These are phyloP conservation scores for Endocalyx cinctus DNA, from an alignment of 2,329 filamentous ascomycete genomes.

Conservation along the genomic window DNA sequence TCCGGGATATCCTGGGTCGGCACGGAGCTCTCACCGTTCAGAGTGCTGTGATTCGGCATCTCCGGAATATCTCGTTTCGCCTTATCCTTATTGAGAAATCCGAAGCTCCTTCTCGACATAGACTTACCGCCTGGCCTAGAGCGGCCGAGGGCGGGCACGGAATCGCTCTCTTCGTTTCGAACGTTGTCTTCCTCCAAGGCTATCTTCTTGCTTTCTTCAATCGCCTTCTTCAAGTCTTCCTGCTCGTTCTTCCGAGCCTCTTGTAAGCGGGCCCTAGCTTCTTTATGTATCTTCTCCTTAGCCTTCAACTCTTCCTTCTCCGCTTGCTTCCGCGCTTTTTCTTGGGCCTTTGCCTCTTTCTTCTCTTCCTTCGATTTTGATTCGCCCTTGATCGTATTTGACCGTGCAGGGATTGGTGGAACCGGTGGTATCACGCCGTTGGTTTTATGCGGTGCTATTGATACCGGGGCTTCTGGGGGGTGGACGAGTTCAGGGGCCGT, in stretches of 20 bases:
- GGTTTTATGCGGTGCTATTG: conserved; percentile 24
- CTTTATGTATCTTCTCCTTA: conserved; percentile 39
- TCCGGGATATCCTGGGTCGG: not conserved
- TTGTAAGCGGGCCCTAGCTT: conserved; percentile 28
- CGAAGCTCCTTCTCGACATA: conserved; percentile 70
- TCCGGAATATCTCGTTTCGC: conserved; percentile 31
- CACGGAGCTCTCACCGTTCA: conserved; percentile 27
- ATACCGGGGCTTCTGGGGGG: conserved; percentile 21
- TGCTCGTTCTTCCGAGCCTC: conserved; percentile 41
- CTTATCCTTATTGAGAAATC: conserved; percentile 56
- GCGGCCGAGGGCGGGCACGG: conserved; percentile 47
- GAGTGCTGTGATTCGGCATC: conserved; percentile 18
- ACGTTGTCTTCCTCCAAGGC: conserved; percentile 54
- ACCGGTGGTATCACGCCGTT: conserved; percentile 14
- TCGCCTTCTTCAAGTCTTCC: conserved; percentile 56
- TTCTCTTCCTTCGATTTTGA: conserved; percentile 58
- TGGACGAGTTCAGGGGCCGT: conserved; percentile 49
- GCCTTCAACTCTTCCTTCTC: conserved; percentile 43
- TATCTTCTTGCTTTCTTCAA: conserved; percentile 49
- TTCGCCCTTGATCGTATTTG: conserved; percentile 23
- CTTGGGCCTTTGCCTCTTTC: conserved; percentile 59
- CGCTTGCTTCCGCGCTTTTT: conserved; percentile 41
- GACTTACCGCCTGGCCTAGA: conserved; percentile 72
- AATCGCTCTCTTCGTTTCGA: conserved; percentile 47
- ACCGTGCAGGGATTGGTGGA: conserved; percentile 13